Evolutionary conservation across 2,329 filamentous ascomycete genomes (phyloP), one percentile per base, ranked within the genome.

Genomic region (Samsoniella hepiali): DNA sequence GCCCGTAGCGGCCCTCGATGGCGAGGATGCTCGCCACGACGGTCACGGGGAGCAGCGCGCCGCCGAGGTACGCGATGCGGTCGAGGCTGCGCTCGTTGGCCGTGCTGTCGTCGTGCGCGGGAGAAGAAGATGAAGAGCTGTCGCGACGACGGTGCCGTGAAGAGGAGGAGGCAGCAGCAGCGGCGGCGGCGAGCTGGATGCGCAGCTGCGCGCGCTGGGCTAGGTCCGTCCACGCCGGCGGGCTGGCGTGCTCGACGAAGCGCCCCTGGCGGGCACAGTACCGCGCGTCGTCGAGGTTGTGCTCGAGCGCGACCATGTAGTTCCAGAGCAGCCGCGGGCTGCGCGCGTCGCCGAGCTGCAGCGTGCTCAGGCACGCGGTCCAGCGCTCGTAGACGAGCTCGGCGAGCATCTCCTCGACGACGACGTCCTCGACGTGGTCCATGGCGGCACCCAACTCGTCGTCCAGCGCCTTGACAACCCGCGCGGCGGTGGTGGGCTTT

Each of bases 11-110:
- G 8, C 78, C 78, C 34, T 77, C 75, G 71, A 83, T 83, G 15
- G 78, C 78, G 15, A 83, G 72, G 9, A 83, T 74, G 13, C 78
- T 75, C 0, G 80, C 78, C 5, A 83, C 77, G 15, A 83, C 74
- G 4, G 78, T 79, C 22, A 83, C 68, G 2, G 81, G 81, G 1
- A 83, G 74, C 5, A 83, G 71, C 1, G 83, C 68, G 0, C 80
- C 81, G 55, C 81, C 81, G 11, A 83, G 74, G 69, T 83, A 83
- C 1, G 78, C 73, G 15, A 83, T 77, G 6, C 81, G 78, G 69
- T 81, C 76, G 8, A 83, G 74, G 27, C 77, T 75, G 17, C 75
- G 74, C 60, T 78, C 68, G 65, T 77, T 71, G 38, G 75, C 53
- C 2, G 66, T 62, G 2, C 63, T 42, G 15, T 45, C 47, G 6